Percentiles rank a stretch among this genome's conserved stretches.
Conservation (phyloP, 208 protist genomes). For the Crithidia expoeki region DNA sequence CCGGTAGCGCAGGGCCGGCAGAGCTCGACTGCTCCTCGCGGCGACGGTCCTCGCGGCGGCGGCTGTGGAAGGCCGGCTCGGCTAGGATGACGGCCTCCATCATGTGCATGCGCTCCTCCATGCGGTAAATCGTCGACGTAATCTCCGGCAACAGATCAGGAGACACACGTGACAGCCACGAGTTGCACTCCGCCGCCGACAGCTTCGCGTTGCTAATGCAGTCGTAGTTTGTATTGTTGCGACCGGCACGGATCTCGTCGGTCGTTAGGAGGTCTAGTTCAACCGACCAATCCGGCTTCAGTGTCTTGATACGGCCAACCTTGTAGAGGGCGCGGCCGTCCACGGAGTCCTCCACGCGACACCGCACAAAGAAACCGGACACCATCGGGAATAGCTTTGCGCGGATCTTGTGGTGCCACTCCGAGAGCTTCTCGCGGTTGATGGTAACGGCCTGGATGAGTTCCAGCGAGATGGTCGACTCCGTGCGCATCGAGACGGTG, state of each 20-base stretch:
- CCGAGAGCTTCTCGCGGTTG: constrained; percentile 89
- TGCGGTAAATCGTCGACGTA: constrained; percentile 63
- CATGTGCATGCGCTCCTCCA: constrained; percentile 85
- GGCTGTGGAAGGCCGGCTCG: constrained; percentile 84
- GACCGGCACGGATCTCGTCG: constrained; percentile 75
- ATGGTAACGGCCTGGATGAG: constrained; percentile 83
- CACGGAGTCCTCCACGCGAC: constrained; percentile 87
- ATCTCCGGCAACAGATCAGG: constrained; percentile 59
- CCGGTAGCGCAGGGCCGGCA: constrained; percentile 43
- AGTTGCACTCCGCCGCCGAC: constrained; percentile 72
- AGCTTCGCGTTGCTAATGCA: constrained; percentile 92
- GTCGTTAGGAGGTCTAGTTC: constrained; percentile 88
- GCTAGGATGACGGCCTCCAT: constrained; percentile 77
- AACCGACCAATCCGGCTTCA: constrained; percentile 91
- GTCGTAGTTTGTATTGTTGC: constrained; percentile 93
- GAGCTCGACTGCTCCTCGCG: constrained; percentile 48
- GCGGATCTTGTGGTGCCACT: constrained; percentile 92
- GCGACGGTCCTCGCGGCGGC: constrained; percentile 64
- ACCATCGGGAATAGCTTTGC: constrained; percentile 82
- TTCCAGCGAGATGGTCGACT: constrained; percentile 72
- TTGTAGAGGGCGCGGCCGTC: constrained; percentile 91
- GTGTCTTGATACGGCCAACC: constrained; percentile 86
- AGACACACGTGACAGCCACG: constrained; percentile 73
- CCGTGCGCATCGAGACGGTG: constrained; percentile 55
- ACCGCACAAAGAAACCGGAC: constrained; percentile 90